phyloP scores from a whole-genome alignment of 2,329 filamentous ascomycete genomes.

The Trichoderma breve region DNA sequence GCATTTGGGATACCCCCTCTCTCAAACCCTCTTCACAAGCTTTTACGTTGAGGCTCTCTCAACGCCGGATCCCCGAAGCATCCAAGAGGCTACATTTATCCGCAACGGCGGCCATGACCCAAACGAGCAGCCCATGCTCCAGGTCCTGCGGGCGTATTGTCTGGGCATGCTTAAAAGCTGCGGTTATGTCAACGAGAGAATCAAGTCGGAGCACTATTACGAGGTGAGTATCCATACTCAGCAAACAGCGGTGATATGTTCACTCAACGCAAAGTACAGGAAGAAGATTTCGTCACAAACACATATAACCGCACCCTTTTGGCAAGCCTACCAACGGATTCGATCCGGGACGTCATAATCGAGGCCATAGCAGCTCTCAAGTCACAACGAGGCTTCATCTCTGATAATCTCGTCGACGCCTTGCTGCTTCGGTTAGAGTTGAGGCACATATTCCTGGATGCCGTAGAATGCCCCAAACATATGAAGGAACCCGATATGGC shows the following conservation, averaged over 20 bases:
- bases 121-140: conserved; percentile 48
- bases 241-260: neutral
- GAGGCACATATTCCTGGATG: conserved; percentile 60
- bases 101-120: conserved; percentile 33
- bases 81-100: conserved; percentile 66
- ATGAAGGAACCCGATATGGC: conserved; percentile 46
- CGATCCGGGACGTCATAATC: conserved; percentile 55
- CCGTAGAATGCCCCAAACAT: conserved; percentile 48
- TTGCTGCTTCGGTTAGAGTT: conserved; percentile 65
- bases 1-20: conserved; percentile 93
- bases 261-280: conserved; percentile 46
- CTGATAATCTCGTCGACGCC: conserved; percentile 48
- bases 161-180: conserved; percentile 81
- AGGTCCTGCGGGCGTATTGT: conserved; percentile 80
- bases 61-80: conserved; percentile 61
- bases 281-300: conserved; percentile 95
- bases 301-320: conserved; percentile 81
- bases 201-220: conserved; percentile 83
- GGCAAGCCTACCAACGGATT: conserved; percentile 55
- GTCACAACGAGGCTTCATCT: conserved; percentile 38
- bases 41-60: conserved; percentile 84
- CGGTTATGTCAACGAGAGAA: conserved; percentile 70
- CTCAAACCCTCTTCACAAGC: conserved; percentile 91
- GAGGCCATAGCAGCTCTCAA: conserved; percentile 54
- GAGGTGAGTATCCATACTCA: conserved; percentile 56